These are phyloP conservation scores for Przewalskia tangutica DNA, from an alignment of 257 asterid species.

Conservation along the genomic window DNA sequence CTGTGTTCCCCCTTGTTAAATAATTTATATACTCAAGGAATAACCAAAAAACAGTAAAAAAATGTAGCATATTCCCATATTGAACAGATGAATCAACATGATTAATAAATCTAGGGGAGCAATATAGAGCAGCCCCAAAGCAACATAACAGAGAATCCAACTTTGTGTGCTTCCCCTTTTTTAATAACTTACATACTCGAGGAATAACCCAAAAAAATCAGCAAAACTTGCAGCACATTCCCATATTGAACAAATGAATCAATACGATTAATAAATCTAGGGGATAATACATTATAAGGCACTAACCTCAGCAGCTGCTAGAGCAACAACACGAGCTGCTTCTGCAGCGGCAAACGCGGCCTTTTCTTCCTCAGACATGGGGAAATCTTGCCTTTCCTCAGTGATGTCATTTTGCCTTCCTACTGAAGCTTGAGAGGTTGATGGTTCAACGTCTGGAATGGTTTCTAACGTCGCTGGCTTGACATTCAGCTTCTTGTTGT, in stretches of 20 bases:
- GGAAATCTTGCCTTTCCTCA: slow-evolving; percentile 37
- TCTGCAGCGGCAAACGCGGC: slow-evolving; percentile 92
- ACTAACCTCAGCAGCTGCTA: slow-evolving; percentile 95
- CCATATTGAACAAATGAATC: not conserved
- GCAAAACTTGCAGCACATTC: not conserved
- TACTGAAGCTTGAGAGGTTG: slow-evolving; percentile 47
- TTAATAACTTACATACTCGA: not conserved
- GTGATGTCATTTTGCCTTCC: slow-evolving; percentile 31
- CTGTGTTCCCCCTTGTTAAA: not conserved
- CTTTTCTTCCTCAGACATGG: slow-evolving; percentile 83
- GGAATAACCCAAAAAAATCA: not conserved
- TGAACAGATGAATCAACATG: not conserved
- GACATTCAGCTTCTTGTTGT: slow-evolving; percentile 28
- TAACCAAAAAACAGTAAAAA: not conserved
- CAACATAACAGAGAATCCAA: not conserved
- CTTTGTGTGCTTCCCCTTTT: not conserved
- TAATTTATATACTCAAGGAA: not conserved
- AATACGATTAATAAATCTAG: not conserved
- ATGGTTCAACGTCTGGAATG: slow-evolving; percentile 35
- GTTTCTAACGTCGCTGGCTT: slow-evolving; percentile 33
- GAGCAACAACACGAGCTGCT: slow-evolving; percentile 86
- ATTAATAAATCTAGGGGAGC: not conserved
- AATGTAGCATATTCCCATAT: not conserved
- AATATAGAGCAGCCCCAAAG: slow-evolving; percentile 1
- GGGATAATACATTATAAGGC: not conserved